Conservation (phyloP, 495 filamentous ascomycete species). For the Xanthoparmelia taractica region DNA sequence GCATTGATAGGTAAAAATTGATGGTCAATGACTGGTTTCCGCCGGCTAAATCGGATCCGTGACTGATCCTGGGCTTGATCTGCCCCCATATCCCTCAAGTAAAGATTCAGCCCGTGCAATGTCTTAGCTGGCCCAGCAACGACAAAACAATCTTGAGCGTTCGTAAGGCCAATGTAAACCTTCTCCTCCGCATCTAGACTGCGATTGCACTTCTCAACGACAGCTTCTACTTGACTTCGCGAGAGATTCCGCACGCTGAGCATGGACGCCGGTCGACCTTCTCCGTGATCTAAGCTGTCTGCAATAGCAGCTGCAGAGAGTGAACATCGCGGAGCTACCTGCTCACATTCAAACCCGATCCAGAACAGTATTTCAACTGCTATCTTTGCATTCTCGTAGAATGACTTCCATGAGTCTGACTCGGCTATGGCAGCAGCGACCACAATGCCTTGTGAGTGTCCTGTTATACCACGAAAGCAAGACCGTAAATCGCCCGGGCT, state of each 20-base stretch:
- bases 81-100: conserved; percentile 15
- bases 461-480: conserved; percentile 24
- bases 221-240: too few relatives aligned
- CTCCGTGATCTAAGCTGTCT: neutral
- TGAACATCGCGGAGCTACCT: conserved; percentile 11
- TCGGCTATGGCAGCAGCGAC: conserved; percentile 27
- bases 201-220: conserved; percentile 21
- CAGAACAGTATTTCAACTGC: conserved; percentile 22
- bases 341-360: conserved; percentile 24
- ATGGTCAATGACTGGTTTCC: conserved; percentile 23
- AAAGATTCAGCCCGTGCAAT: conserved; percentile 22
- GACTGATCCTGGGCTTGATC: conserved; percentile 19
- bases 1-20: conserved; percentile 31
- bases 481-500: conserved; percentile 27
- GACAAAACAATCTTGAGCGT: conserved; percentile 30
- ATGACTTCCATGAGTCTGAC: conserved; percentile 30
- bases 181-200: conserved; percentile 24
- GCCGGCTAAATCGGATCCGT: conserved; percentile 25
- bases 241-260: conserved; percentile 26
- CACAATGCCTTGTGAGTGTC: conserved; percentile 33
- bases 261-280: neutral
- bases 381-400: conserved; percentile 18
- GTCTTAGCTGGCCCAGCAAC: conserved; percentile 30
- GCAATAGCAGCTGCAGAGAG: neutral
- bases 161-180: too few relatives aligned